Evolutionary conservation across 495 filamentous ascomycete species (phyloP).

Genomic region (Penicillium cataractarum): DNA sequence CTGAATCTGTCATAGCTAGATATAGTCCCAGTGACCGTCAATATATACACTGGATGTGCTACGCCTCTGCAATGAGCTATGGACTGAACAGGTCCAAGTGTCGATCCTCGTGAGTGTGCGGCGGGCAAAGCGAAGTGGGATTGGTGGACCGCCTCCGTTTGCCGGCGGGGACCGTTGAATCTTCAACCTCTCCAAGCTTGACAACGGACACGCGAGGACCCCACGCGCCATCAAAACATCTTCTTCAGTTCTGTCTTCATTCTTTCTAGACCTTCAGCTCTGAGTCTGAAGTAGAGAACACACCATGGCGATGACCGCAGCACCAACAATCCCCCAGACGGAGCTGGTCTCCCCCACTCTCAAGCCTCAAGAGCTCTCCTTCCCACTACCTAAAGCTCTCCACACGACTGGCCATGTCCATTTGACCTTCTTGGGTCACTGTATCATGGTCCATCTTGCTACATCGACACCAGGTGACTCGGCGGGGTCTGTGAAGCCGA

Average conservation of each 20-base stretch:
- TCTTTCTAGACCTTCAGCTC: background rate
- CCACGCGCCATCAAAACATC: background rate
- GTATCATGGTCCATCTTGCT: conserved; percentile 74
- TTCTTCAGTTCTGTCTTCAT: background rate
- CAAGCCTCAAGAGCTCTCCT: conserved; percentile 66
- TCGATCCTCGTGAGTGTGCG: conserved; percentile 17
- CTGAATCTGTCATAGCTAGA: conserved; percentile 23
- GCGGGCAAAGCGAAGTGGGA: conserved; percentile 24
- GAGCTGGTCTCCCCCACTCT: conserved; percentile 34
- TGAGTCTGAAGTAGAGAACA: too few species aligned
- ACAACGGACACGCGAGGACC: background rate
- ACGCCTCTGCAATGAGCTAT: background rate
- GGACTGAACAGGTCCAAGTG: background rate
- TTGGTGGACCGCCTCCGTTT: conserved; percentile 23
- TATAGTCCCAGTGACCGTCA: background rate
- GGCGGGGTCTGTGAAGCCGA: conserved; percentile 40
- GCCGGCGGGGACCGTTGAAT: conserved; percentile 20
- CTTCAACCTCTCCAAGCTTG: conserved; percentile 14
- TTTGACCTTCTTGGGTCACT: conserved; percentile 68
- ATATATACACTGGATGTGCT: background rate
- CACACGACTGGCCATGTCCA: conserved; percentile 82
- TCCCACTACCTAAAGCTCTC: conserved; percentile 74
- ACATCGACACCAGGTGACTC: conserved; percentile 66
- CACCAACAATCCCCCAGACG: conserved; percentile 18
- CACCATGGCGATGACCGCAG: conserved; percentile 16